Base-by-base conservation (phyloP, 139 green algal species). In the Parachlorella kessleri region DNA sequence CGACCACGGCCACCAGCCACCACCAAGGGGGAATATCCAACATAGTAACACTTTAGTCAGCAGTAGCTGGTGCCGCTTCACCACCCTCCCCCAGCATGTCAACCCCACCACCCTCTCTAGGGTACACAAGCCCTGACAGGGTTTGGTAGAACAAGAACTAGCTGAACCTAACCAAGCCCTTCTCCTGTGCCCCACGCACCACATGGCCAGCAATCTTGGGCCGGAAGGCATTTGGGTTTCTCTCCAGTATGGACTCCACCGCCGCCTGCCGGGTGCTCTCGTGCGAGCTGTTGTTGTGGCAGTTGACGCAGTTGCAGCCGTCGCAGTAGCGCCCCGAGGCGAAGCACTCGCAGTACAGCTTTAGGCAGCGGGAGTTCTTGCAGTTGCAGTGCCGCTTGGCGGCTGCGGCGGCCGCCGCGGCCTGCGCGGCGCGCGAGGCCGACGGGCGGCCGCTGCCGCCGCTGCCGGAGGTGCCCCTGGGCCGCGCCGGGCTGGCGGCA, bases 261-360 rank as follows among this genome's bases (percentile, higher is more conserved):
- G 94, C 94, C 28, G 83, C 71, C 84, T 97, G 90, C 36, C 94
- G 75, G 35, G 82, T 81, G 5, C 37, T 26, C 77, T 97, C 94
- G 64, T 93, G 89, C 39, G 93, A 89, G 23, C 82, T 79, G 82
- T 97, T 96, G 84, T 98, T 98, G 77, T 83, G 90, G 89, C 94
- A 98, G 78, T 93, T 93, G 26, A 90, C 55, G 84, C 94, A 98
- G 86, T 96, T 97, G 92, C 94, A 98, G 70, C 77, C 82, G 73
- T 89, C 81, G 72, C 82, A 87, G 72, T 87, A 87, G 23, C 82
- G 54, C 2, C 82, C 66, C 39, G 39, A 83, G 4, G 84, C 79
- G 75, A 95, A 96, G 84, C 92, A 96, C n/a, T 95, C 90, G 76
- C 92, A 95, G 77, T 95, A 95, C 41, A 98, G 87, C 86, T 98